Evolutionary conservation across 495 filamentous ascomycete genomes (phyloP).

Genomic region (Penicillium fimorum): DNA sequence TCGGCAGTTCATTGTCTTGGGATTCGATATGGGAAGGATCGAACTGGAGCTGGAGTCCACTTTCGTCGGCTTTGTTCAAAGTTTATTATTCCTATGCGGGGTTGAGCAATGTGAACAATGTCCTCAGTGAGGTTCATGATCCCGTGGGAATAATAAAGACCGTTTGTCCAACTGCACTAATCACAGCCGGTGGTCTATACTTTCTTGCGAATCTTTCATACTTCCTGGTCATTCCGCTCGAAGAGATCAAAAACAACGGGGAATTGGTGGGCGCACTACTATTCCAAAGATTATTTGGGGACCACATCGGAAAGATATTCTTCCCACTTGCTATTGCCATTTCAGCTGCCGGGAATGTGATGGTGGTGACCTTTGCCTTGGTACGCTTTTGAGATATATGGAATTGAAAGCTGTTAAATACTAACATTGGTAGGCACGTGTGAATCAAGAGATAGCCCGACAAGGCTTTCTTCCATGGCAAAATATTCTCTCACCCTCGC

Average conservation of each 20-base stretch:
- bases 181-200: constrained; percentile 62
- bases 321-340: constrained; percentile 64
- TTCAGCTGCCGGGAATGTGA: constrained; percentile 70
- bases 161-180: constrained; percentile 59
- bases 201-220: constrained; percentile 70
- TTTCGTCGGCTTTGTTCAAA: constrained; percentile 67
- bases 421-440: constrained; percentile 50
- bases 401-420: background rate
- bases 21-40: constrained; percentile 42
- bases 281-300: constrained; percentile 65
- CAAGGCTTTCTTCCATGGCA: constrained; percentile 71
- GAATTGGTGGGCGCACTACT: constrained; percentile 68
- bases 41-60: constrained; percentile 50
- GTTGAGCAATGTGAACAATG: constrained; percentile 67
- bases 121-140: constrained; percentile 72
- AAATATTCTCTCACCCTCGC: constrained; percentile 58
- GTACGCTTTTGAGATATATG: constrained; percentile 35
- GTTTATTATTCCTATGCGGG: constrained; percentile 72
- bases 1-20: constrained; percentile 26
- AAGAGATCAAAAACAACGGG: constrained; percentile 65
- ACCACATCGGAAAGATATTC: constrained; percentile 52
- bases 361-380: constrained; percentile 70
- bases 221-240: constrained; percentile 63
- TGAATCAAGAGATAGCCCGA: constrained; percentile 67
- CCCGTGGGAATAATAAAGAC: constrained; percentile 65